A percentile compares a stretch with the other conserved stretches of the same genome.
Evolutionary conservation across 2,329 filamentous ascomycete genomes (phyloP).

Genomic region (Lecanoromycetidae sp.): DNA sequence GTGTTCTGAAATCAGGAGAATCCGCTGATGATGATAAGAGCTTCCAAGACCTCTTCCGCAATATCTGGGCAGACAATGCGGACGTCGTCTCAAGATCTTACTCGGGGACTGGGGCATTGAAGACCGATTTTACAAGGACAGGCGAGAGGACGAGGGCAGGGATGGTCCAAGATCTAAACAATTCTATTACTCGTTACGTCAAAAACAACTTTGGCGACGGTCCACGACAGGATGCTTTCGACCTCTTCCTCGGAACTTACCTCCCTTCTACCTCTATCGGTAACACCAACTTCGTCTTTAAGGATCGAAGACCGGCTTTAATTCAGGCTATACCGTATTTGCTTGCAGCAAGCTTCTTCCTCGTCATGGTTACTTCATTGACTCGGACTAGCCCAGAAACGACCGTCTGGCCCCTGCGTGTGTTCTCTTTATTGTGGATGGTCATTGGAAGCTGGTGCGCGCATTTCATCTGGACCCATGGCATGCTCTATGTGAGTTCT

Average conservation of each 20-base stretch:
- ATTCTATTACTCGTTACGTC: slow-evolving; percentile 79
- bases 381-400: slow-evolving; percentile 61
- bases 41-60: slow-evolving; percentile 89
- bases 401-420: slow-evolving; percentile 63
- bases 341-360: slow-evolving; percentile 72
- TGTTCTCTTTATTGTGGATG: slow-evolving; percentile 73
- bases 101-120: slow-evolving; percentile 90
- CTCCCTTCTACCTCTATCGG: slow-evolving; percentile 60
- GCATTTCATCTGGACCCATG: slow-evolving; percentile 69
- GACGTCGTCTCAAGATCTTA: slow-evolving; percentile 89
- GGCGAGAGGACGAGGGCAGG: slow-evolving; percentile 78
- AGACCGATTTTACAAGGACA: slow-evolving; percentile 95
- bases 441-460: slow-evolving; percentile 57
- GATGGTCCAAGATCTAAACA: slow-evolving; percentile 72
- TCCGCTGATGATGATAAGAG: slow-evolving; percentile 65
- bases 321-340: slow-evolving; percentile 93
- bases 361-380: slow-evolving; percentile 62
- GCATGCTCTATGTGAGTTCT: slow-evolving; percentile 91
- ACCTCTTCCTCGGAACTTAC: slow-evolving; percentile 83
- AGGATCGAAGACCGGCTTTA: slow-evolving; percentile 70
- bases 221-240: slow-evolving; percentile 86
- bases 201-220: slow-evolving; percentile 93
- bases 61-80: slow-evolving; percentile 96
- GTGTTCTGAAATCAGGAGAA: slow-evolving; percentile 63
- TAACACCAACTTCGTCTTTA: slow-evolving; percentile 63